Base-by-base conservation (phyloP, 2,329 filamentous ascomycete genomes). In the Talaromyces amestolkiae region DNA sequence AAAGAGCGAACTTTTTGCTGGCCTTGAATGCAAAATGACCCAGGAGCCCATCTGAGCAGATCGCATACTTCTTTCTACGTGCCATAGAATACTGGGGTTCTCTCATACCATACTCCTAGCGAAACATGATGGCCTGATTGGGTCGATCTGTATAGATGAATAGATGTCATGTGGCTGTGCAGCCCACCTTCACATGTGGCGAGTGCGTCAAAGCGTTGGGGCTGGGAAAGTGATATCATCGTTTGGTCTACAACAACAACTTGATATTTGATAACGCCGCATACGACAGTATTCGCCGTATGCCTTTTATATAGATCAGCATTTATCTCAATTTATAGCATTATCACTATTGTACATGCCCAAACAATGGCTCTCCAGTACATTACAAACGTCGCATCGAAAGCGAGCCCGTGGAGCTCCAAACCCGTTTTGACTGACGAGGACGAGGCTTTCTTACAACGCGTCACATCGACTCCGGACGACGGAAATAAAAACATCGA, bases 401-500 rank as follows among this genome's bases (percentile, higher is more conserved):
- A 77, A 68, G 72, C 73, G 59, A 76, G 72, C 51, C 72, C 73
- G 17, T 75, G 67, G 59, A 76, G 65, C 70, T 72, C 68, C 61
- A 70, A 62, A 64, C 81, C 70, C 72, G 81, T 88, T 2, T 73
- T 88, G n/a, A 86, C 84, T 19, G 81, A 85, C n/a, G 86, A 87
- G 70, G 86, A 89, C 67, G 84, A 88, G 69, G 78, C 81, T 61
- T 88, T 87, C 69, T 75, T 88, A 39, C 78, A 81, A 63, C 77
- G 77, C 39, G 81, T 87, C 37, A 82, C 82, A 3, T 79, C 81
- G 8, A 78, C 82, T 41, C 73, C 78, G 24, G 69, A 75, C 10
- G 77, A 76, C 8, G 69, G 75, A 27, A 61, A 22, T 2, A 33
- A 19, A 22, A 45, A 66, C 5, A 43, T 65, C 4, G 19, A 33